Evolutionary conservation across 106 monocot species (phyloP), one percentile per base, ranked within the genome.

Genomic region (Dioscorea zingiberensis): DNA sequence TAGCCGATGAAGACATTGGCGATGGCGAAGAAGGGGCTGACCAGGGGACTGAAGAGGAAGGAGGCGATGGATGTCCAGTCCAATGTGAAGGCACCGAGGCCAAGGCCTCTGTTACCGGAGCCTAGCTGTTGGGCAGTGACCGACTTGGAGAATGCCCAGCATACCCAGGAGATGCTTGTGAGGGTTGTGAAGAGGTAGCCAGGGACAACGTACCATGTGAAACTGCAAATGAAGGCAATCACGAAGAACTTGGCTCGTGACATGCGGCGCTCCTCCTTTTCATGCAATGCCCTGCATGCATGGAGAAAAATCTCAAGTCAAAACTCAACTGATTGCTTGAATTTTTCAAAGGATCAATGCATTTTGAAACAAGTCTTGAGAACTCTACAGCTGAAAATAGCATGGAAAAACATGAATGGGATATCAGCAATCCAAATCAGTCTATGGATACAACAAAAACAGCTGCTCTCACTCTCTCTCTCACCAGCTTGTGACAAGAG

Each of bases 41-140:
- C 58, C 0, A 95, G 81, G 3, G 94, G 94, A 63, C 91, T 91
- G 81, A 74, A 78, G 73, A 95, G 80, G 78, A 82, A 95, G n/a
- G 94, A 87, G 48, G 91, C 74, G 26, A 91, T 73, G 2, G 91
- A 71, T 0, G 80, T 58, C 94, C 94, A 95, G 68, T 95, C 94
- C 2, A 95, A 80, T 13, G 94, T 91, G 76, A 95, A 72, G 60
- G 94, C 87, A 0, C 85, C 91, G 1, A 95, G 3, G 45, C 87
- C 91, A 0, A 95, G 78, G n/a, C 94, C 94, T 21, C 60, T 76
- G 77, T 84, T 76, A 48, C 94, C 94, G 0, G 94, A 95, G 1
- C 91, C 94, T 3, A 94, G 74, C 76, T 94, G 94, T 60, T 94
- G 94, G 44, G 90, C 94, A 9, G 85, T 90, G 60, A 94, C 89